Base-by-base conservation (phyloP, 148 eudicot genomes). In the Fagopyrum esculentum region DNA sequence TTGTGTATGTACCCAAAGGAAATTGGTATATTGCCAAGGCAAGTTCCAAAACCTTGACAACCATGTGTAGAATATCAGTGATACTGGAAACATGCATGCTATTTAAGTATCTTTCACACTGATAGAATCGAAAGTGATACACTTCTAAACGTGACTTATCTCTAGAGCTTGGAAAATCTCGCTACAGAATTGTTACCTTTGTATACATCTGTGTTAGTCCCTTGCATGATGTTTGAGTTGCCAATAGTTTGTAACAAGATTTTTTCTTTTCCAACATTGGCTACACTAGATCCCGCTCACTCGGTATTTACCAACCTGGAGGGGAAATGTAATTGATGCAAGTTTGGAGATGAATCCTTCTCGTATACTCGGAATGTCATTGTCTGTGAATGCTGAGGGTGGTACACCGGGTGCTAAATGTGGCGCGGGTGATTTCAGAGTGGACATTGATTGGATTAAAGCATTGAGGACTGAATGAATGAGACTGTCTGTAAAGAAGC, bases 391-490 rank as follows among this genome's bases (percentile, higher is more conserved):
- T 59, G 96, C 97, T 9, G 96, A 89, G 83, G 98, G 93, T 17
- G 97, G 97, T 72, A 83, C 84, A 66, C 98, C 97, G 2, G 98
- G 91, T 76, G 90, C 99, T 40, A 84, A 70, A 78, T 73, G 92
- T 40, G 98, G 98, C 30, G 89, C 91, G 2, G 98, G 97, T 79
- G 94, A 92, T 82, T 95, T 95, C 74, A 84, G 75, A 73, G 75
- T 95, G 73, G 98, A 95, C 78, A 82, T 95, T 61, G 97, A 95
- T 81, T 95, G 96, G 96, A 90, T 95, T 48, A 95, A 92, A 85
- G 97, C 96, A 17, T 73, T 90, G 82, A 85, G 98, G 80, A 83
- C 85, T 17, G 78, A 81, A 57, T 89, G 77, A 83, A 22, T 22
- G 26, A 22, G 26, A 22, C 26, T 22, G 26, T 22, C 26, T 22